Evolutionary conservation across 140 eudicot species (phyloP).

Genomic region (Oenanthe javanica): DNA sequence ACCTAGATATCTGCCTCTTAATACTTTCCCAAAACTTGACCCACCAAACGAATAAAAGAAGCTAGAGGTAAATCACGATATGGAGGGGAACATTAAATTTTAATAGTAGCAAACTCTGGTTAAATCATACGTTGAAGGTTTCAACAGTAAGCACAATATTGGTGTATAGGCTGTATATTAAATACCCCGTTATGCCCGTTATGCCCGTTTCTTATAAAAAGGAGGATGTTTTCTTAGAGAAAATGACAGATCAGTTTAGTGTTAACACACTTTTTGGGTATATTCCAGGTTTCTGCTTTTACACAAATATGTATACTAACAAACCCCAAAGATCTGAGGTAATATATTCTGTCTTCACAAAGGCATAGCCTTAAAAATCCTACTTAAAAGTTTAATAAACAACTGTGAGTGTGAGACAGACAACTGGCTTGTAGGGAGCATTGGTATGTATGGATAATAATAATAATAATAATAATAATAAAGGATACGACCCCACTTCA

Average conservation of each 20-base stretch:
- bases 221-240: not conserved
- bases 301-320: not conserved
- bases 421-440: not conserved
- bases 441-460: not conserved
- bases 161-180: not conserved
- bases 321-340: not conserved
- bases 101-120: not conserved
- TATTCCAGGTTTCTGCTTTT: not conserved
- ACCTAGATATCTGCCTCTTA: not conserved
- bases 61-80: not conserved
- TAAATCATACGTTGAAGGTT: not conserved
- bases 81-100: not conserved
- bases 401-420: not conserved
- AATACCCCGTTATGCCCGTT: not conserved
- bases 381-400: not conserved
- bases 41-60: not conserved
- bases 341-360: not conserved
- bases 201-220: not conserved
- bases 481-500: not conserved
- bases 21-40: not conserved
- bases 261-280: not conserved
- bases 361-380: not conserved
- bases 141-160: not conserved
- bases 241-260: not conserved
- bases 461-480: not conserved